Evolutionary conservation across 2,329 filamentous ascomycete species (phyloP), one percentile per base, ranked within the genome.

Genomic region (Alternaria burnsii): DNA sequence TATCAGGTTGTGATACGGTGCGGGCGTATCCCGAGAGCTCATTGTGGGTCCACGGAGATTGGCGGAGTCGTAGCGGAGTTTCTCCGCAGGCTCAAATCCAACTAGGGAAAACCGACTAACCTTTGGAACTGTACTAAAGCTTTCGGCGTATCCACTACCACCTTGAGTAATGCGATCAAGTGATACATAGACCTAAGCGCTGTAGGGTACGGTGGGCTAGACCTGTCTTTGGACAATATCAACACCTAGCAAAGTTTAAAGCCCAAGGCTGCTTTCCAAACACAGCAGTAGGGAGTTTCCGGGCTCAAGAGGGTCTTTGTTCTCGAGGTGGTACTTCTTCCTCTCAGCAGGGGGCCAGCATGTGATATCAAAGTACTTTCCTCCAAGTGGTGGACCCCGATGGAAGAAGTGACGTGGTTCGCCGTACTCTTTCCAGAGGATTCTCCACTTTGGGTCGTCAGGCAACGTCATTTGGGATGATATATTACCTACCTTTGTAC

Each of bases 401-500:
- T 50, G 10, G 28, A 50, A 14, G 14, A 36, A 1, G 30, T 18
- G 24, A 50, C 46, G 46, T 50, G n/a, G 14, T 38, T 16, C 8
- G 46, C 30, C 46, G 46, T 50, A 50, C 46, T 0, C 18, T 50
- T 24, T 0, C 38, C 46, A 14, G 46, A 50, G 18, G 0, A 50
- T 36, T 50, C 30, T 50, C 46, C 46, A 50, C 46, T 50, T 38
- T 1, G 6, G n/a, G 46, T 50, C 46, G 46, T 50, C 5, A 50
- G 46, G 30, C 30, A 50, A 50, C 5, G 46, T 50, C 6, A 38
- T 50, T 38, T 50, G 46, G 30, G 46, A 50, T 12, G 3, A 50
- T 14, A 50, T 50, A 50, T 50, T 3, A 56, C 59, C 40, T 53
- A 57, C 59, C 47, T 59, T 65, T n/a, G 51, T 56, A 47, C 30